Conservation (phyloP, 768 basidiomycete species). For the Collybia nuda region DNA sequence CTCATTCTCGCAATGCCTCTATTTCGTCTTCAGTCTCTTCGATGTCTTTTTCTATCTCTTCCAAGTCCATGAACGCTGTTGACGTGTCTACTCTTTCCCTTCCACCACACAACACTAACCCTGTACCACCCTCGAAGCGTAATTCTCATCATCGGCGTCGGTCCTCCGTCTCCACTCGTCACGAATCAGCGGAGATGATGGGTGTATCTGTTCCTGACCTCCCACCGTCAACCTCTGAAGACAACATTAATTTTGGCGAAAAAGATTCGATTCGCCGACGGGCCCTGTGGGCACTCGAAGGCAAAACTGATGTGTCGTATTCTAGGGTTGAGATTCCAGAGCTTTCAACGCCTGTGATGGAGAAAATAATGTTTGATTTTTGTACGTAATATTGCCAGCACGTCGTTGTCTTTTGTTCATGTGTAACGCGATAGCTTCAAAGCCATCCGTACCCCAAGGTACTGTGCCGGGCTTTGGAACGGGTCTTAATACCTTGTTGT, state of each 20-base stretch:
- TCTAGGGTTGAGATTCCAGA: constrained; percentile 86
- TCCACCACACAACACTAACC: constrained; percentile 15
- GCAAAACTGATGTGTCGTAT: constrained; percentile 69
- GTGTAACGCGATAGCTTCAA: constrained; percentile 44
- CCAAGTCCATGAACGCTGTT: constrained; percentile 33
- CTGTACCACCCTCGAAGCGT: constrained; percentile 49
- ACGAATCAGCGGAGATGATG: constrained; percentile 91
- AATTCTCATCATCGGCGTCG: constrained; percentile 83
- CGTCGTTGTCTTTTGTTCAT: constrained; percentile 10
- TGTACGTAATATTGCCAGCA: constrained; percentile 43
- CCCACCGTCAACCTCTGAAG: constrained; percentile 58
- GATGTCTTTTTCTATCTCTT: constrained; percentile 40
- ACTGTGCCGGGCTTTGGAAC: constrained; percentile 40
- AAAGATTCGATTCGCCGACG: constrained; percentile 79
- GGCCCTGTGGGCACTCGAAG: constrained; percentile 87
- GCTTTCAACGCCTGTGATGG: constrained; percentile 55
- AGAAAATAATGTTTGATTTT: constrained; percentile 62
- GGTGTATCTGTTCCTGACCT: constrained; percentile 73
- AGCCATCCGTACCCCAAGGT: constrained; percentile 56
- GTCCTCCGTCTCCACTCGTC: constrained; percentile 87
- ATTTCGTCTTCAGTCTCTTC: constrained; percentile 46
- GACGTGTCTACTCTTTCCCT: constrained; percentile 31
- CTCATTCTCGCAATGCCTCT: constrained; percentile 71
- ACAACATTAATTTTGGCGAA: constrained; percentile 67
- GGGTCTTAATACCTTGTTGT: constrained; percentile 41